Evolutionary conservation across 2,329 filamentous ascomycete species (phyloP), one percentile per base, ranked within the genome.

Genomic region (Cercospora zeae-maydis): DNA sequence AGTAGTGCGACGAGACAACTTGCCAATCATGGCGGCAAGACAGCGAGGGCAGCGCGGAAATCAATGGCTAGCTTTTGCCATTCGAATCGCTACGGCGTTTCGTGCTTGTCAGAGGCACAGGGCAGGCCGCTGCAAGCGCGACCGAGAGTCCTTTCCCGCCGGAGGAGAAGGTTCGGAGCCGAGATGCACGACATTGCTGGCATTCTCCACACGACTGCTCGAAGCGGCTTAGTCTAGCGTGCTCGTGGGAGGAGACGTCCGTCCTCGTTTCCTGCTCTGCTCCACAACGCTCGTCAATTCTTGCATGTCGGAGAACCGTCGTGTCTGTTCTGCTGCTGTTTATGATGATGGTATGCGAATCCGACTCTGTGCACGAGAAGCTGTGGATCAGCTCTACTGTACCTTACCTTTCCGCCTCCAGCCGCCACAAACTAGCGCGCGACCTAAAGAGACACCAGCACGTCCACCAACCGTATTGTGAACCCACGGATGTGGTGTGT

Each of bases 131-230:
- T 42, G 1, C 54, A 39, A 57, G 33, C 34, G 34, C 27, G 14
- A 36, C 24, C 3, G 30, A 30, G n/a, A 52, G 34, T 37, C 34
- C 9, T 37, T 37, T 37, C 34, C 4, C 7, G 42, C 16, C 24
- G 14, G 54, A 42, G 54, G 54, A 58, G 36, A 58, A 58, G 54
- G 54, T 58, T 58, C 54, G 54, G 36, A 47, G 37, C 54, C 54
- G 54, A 58, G 27, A 53, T 53, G 49, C 27, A 53, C 27, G 31
- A 49, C 42, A 49, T 49, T 49, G 42, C 42, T 30, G 42, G 42
- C 21, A 49, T 49, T 49, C 42, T 49, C 42, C 42, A 49, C 42
- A 49, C 1, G 42, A 14, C 21, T 49, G 21, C 42, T 27, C 42
- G 14, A 49, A 6, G 42, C 13, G 42, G 42, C n/a, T n/a, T n/a